Evolutionary conservation across 2,329 filamentous ascomycete genomes (phyloP).

Genomic region (Rhinocladiella mackenziei): DNA sequence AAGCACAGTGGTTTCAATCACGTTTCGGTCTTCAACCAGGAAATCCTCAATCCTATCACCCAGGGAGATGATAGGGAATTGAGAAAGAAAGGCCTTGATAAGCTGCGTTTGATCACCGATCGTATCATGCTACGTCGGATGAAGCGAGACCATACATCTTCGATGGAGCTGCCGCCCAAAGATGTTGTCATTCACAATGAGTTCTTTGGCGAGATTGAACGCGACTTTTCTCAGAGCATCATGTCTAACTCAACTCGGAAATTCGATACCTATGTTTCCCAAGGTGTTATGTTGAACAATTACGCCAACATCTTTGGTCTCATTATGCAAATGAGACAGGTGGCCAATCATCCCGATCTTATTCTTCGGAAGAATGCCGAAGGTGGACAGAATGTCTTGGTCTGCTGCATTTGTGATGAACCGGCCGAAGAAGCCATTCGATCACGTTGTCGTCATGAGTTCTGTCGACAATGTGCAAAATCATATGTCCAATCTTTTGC

Average conservation of each 20-base stretch:
- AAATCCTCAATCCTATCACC: slow-evolving; percentile 79
- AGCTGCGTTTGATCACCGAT: slow-evolving; percentile 82
- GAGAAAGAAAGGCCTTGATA: slow-evolving; percentile 68
- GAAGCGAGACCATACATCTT: slow-evolving; percentile 87
- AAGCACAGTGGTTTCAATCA: slow-evolving; percentile 61
- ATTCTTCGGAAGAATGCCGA: slow-evolving; percentile 83
- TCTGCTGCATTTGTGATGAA: slow-evolving; percentile 95
- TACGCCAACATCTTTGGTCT: slow-evolving; percentile 98
- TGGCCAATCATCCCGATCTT: slow-evolving; percentile 92
- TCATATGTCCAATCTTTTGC: slow-evolving; percentile 76
- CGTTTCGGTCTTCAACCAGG: slow-evolving; percentile 87
- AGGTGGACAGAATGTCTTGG: slow-evolving; percentile 81
- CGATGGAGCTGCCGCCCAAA: slow-evolving; percentile 95
- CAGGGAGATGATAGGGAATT: slow-evolving; percentile 49
- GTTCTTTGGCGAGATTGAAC: slow-evolving; percentile 94
- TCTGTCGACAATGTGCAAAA: slow-evolving; percentile 76
- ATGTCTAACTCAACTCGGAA: slow-evolving; percentile 86
- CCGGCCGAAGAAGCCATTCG: slow-evolving; percentile 90
- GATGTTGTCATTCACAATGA: slow-evolving; percentile 88
- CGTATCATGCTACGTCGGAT: slow-evolving; percentile 93
- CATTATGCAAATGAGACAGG: slow-evolving; percentile 99
- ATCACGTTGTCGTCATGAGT: slow-evolving; percentile 89
- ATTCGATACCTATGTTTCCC: slow-evolving; percentile 93
- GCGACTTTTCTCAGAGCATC: slow-evolving; percentile 91
- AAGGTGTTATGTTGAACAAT: slow-evolving; percentile 91